Conservation (phyloP, 2,329 filamentous ascomycete species). For the Penicillium capsulatum region DNA sequence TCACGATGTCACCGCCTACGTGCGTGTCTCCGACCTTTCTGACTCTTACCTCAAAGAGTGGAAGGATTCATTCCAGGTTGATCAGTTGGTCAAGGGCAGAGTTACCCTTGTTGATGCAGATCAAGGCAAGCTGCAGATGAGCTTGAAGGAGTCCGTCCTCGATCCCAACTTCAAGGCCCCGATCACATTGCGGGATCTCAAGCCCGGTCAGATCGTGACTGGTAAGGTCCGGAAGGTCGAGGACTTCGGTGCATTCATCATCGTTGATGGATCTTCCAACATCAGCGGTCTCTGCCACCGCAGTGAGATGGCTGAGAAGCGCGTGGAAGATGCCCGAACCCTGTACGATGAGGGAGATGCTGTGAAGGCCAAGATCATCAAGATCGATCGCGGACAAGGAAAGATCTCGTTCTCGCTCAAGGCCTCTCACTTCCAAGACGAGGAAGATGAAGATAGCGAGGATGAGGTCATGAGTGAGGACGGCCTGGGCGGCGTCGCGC, state of each 20-base stretch:
- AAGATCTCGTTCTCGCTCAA: slow-evolving; percentile 88
- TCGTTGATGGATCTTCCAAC: slow-evolving; percentile 79
- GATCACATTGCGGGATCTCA: slow-evolving; percentile 70
- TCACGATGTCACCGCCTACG: slow-evolving; percentile 73
- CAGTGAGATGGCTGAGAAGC: slow-evolving; percentile 82
- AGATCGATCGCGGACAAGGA: slow-evolving; percentile 68
- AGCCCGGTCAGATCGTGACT: slow-evolving; percentile 74
- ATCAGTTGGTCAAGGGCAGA: slow-evolving; percentile 86
- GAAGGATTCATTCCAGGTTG: slow-evolving; percentile 82
- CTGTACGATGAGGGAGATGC: slow-evolving; percentile 84
- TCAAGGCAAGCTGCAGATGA: slow-evolving; percentile 74
- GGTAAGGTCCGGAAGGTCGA: slow-evolving; percentile 91
- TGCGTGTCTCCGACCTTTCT: slow-evolving; percentile 82
- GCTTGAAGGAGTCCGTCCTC: slow-evolving; percentile 77
- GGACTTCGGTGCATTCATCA: slow-evolving; percentile 90
- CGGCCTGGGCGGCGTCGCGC: slow-evolving; percentile 29
- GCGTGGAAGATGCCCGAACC: slow-evolving; percentile 77
- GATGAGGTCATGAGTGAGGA: slow-evolving; percentile 42
- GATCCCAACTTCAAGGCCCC: slow-evolving; percentile 73
- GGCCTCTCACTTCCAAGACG: slow-evolving; percentile 77
- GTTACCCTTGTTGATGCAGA: slow-evolving; percentile 67
- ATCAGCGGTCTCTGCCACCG: slow-evolving; percentile 91
- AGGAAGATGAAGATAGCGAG: slow-evolving; percentile 47
- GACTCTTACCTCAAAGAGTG: slow-evolving; percentile 92
- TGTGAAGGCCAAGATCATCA: slow-evolving; percentile 88